These are phyloP conservation scores for Paramecium primaurelia DNA, from an alignment of 73 alveolate genomes.

Conservation along the genomic window DNA sequence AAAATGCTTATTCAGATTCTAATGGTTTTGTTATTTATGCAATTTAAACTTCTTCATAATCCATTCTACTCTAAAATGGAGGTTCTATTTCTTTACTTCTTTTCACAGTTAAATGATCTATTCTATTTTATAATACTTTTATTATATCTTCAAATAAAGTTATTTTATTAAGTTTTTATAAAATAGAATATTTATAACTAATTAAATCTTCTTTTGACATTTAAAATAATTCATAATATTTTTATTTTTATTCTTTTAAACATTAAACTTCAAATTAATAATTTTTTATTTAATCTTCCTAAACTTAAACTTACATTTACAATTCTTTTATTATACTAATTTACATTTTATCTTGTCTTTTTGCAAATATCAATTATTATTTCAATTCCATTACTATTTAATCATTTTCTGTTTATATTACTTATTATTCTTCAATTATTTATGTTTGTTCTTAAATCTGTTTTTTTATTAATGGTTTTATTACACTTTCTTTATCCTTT, in stretches of 20 bases:
- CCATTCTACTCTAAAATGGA: not conserved
- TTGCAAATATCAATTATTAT: not conserved
- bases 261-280: not conserved
- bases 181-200: not conserved
- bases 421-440: not conserved
- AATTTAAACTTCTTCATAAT: not conserved
- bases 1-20: not conserved
- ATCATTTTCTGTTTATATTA: not conserved
- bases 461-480: not conserved
- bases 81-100: conserved; percentile 1
- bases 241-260: not conserved
- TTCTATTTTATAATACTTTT: not conserved
- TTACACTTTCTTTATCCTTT: not conserved
- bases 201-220: not conserved
- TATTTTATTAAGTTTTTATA: not conserved
- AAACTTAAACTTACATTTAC: not conserved
- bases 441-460: not conserved
- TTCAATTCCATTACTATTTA: not conserved
- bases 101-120: not conserved
- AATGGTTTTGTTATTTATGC: not conserved
- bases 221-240: not conserved
- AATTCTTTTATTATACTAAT: not conserved
- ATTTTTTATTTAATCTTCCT: not conserved
- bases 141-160: not conserved
- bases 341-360: not conserved